A percentile compares a stretch with the other conserved stretches of the same genome.
Conservation (phyloP, 192 early-diverging fungal genomes). For the Paraglomus brasilianum region DNA sequence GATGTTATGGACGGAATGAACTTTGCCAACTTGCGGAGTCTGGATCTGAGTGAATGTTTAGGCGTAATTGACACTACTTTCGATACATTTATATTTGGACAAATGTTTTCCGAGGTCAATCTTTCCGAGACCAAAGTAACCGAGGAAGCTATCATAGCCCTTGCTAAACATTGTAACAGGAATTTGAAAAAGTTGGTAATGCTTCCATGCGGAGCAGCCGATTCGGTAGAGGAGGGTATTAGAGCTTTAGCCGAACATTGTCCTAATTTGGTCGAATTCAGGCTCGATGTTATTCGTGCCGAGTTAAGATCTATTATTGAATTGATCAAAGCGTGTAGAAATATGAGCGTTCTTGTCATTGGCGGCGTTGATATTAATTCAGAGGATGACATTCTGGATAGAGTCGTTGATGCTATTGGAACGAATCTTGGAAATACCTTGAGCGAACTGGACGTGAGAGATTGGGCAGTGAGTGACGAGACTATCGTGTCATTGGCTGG, state of each 20-base stretch:
- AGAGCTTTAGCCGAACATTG: slow-evolving; percentile 12
- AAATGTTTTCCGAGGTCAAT: slow-evolving; percentile 19
- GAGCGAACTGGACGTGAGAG: not conserved
- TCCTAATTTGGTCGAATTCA: slow-evolving; percentile 21
- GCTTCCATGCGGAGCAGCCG: slow-evolving; percentile 22
- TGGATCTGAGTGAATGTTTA: slow-evolving; percentile 17
- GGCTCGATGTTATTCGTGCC: slow-evolving; percentile 24
- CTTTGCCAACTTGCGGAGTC: slow-evolving; percentile 4
- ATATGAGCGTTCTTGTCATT: slow-evolving; percentile 4
- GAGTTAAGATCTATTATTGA: slow-evolving; percentile 24
- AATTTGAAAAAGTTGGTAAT: slow-evolving; percentile 20
- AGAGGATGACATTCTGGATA: slow-evolving; percentile 17
- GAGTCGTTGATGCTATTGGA: slow-evolving; percentile 4
- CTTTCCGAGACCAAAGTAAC: slow-evolving; percentile 22
- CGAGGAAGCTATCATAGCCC: slow-evolving; percentile 17
- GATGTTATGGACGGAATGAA: slow-evolving; percentile 6
- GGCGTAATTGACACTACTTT: slow-evolving; percentile 14
- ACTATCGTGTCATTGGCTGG: slow-evolving; percentile 1
- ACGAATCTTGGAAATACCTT: slow-evolving; percentile 1
- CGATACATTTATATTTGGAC: slow-evolving; percentile 12
- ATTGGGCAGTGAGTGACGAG: slow-evolving; percentile 16
- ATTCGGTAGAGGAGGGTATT: slow-evolving; percentile 23
- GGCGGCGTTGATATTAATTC: slow-evolving; percentile 25
- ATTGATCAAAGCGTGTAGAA: slow-evolving; percentile 17
- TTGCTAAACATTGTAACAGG: slow-evolving; percentile 14